Base-by-base conservation (phyloP, 225 moss, liverwort and hornwort species). In the Asterella californica region DNA sequence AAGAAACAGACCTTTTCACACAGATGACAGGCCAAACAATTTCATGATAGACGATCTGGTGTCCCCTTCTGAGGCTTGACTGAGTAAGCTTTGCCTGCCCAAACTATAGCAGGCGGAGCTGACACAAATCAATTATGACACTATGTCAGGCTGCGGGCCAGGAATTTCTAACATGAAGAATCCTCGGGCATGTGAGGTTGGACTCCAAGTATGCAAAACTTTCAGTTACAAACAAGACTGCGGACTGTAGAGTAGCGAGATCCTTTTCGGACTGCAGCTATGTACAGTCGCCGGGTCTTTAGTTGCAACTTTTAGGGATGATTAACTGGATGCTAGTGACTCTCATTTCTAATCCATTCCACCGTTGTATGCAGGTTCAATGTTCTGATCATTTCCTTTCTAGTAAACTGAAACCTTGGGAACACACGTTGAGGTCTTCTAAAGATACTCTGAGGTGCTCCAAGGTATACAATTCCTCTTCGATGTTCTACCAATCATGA, bases 121-220 rank as follows among this genome's bases (percentile, higher is more conserved):
- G 57, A 81, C 74, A 70, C 82, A 81, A 53, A 61, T 74, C 48
- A 80, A 82, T 48, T 71, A 32, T 74, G 77, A 80, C 67, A 70
- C 55, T 18, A 69, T 79, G 79, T 52, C 68, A 15, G 79, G 52
- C 19, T 68, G 67, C 30, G 33, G 67, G 59, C 10, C 77, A 17
- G 78, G 77, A 5, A 66, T 72, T 37, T 60, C 68, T 14, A 77
- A 82, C 19, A 59, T 77, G 47, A 83, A 83, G 48, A 66, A 36
- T 71, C 38, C 82, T 55, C 77, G 72, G 57, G 67, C 55, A 32
- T 78, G 82, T 64, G 75, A 81, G 80, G 83, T 86, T 48, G 57
- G 60, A 73, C 65, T 63, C 27, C 14, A 42, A 42, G 42, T 7
- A 42, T 7, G 4, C 42, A 42, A 22, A 62, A 15, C 1, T 52